Base-by-base conservation (phyloP, 352 stramenopile genomes). In the Plasmopara viticola region DNA sequence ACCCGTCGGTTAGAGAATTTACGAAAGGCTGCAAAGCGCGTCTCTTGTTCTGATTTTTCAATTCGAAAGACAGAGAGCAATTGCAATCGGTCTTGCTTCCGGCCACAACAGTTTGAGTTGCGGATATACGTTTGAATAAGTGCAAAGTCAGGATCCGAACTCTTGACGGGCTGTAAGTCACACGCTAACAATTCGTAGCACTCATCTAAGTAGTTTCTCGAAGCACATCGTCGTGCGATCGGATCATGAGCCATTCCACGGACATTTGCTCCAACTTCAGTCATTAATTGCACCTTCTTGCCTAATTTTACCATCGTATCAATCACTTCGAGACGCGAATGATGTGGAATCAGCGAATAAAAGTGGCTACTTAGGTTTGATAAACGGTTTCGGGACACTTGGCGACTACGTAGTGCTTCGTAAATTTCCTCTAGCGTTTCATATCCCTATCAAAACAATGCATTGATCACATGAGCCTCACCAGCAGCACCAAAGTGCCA, bases 301-400 rank as follows among this genome's bases (percentile, higher is more conserved):
- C 63, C 71, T 34, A 88, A 55, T 51, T 83, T 84, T 14, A 84
- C 48, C 66, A 88, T 86, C 20, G 74, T 82, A 60, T 88, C 77
- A 40, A 88, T 84, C 6, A 72, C 53, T 30, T 74, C 53, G 28
- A 87, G 44, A 20, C 64, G 57, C 44, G 73, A 64, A 39, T 76
- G 66, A 34, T 85, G 72, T 33, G 78, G 78, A 41, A 88, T 76
- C 6, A 86, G 55, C 33, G 78, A 81, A 62, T 81, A 88, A 34
- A 86, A 88, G 28, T 74, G 73, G 39, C 62, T 84, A 51, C 78
- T 88, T 8, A 88, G 49, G 35, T 73, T 61, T 33, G 64, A 60
- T 28, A 87, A 53, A 8, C 51, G 48, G 9, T 61, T 65, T 18
- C 65, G 70, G 25, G 65, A 69, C 33, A 74, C 59, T 15, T 68